phyloP scores from a whole-genome alignment of 345 rosid genomes.

The Salix koriyanagi region DNA sequence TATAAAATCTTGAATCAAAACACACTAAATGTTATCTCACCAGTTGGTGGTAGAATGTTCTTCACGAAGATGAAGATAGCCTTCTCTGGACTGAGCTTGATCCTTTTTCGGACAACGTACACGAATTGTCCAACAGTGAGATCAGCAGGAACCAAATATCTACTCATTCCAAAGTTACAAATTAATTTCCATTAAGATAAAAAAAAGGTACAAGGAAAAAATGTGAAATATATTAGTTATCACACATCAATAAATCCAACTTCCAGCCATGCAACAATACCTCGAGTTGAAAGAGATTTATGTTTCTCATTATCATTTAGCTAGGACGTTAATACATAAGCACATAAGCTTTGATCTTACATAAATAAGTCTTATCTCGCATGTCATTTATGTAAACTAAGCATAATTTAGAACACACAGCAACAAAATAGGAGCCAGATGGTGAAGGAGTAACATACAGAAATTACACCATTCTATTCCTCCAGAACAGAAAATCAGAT shows the following conservation, averaged over 20 bases:
- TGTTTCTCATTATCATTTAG: background rate
- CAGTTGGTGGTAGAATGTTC: conserved; percentile 72
- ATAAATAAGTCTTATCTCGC: too few species aligned
- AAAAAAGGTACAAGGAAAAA: background rate
- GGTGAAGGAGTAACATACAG: too few species aligned
- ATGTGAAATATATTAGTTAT: background rate
- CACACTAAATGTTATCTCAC: conserved; percentile 26
- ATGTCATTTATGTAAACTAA: too few species aligned
- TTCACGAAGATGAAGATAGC: conserved; percentile 79
- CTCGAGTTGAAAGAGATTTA: background rate
- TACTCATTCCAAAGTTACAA: conserved; percentile 13
- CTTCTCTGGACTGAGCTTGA: conserved; percentile 80
- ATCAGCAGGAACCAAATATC: conserved; percentile 84
- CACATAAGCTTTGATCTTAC: too few species aligned
- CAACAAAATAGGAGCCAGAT: too few species aligned
- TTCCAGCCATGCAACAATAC: background rate
- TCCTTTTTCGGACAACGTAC: conserved; percentile 83
- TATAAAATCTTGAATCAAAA: background rate
- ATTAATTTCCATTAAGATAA: background rate
- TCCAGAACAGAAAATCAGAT: too few species aligned
- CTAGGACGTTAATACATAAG: background rate
- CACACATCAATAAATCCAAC: background rate
- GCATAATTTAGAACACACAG: too few species aligned
- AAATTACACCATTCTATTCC: too few species aligned
- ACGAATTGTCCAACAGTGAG: conserved; percentile 81